Percentiles rank a stretch among this genome's conserved stretches.
Conservation (phyloP, 2,329 filamentous ascomycete species). For the Sporothrix pallida region DNA sequence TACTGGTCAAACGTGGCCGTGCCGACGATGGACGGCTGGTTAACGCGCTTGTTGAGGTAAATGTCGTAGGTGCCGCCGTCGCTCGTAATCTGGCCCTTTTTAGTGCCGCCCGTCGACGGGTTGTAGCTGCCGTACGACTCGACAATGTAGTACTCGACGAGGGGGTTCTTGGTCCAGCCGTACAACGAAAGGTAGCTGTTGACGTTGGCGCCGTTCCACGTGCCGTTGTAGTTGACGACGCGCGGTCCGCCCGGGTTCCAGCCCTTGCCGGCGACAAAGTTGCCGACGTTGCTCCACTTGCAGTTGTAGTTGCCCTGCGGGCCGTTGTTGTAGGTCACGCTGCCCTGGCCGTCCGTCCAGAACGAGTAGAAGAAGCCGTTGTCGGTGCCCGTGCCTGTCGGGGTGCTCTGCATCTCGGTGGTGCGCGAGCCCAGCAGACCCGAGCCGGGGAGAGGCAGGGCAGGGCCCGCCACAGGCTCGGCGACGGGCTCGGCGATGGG, state of each 20-base stretch:
- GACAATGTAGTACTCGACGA: slow-evolving; percentile 39
- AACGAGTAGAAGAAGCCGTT: slow-evolving; percentile 55
- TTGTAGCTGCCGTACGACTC: slow-evolving; percentile 37
- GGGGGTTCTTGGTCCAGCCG: slow-evolving; percentile 38
- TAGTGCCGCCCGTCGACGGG: slow-evolving; percentile 34
- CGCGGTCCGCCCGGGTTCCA: slow-evolving; percentile 57
- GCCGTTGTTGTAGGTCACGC: slow-evolving; percentile 52
- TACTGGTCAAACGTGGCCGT: slow-evolving; percentile 58
- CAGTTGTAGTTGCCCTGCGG: slow-evolving; percentile 49
- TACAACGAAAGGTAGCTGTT: slow-evolving; percentile 36
- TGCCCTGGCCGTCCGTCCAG: slow-evolving; percentile 51
- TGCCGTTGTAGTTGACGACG: slow-evolving; percentile 42
- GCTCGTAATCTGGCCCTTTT: slow-evolving; percentile 43
- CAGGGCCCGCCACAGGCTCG: not conserved
- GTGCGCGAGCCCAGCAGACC: not conserved
- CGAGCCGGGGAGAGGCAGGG: not conserved
- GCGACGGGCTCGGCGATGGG: not conserved
- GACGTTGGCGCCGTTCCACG: slow-evolving; percentile 43
- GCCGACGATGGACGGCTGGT: slow-evolving; percentile 53
- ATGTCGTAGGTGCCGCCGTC: slow-evolving; percentile 48
- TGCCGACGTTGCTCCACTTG: slow-evolving; percentile 52
- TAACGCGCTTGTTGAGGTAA: slow-evolving; percentile 45
- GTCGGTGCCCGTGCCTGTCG: slow-evolving; percentile 41
- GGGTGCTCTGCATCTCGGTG: slow-evolving; percentile 9
- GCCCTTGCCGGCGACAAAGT: slow-evolving; percentile 64